Evolutionary conservation across 345 rosid species (phyloP), one percentile per base, ranked within the genome.

Genomic region (Dipteronia sinensis): DNA sequence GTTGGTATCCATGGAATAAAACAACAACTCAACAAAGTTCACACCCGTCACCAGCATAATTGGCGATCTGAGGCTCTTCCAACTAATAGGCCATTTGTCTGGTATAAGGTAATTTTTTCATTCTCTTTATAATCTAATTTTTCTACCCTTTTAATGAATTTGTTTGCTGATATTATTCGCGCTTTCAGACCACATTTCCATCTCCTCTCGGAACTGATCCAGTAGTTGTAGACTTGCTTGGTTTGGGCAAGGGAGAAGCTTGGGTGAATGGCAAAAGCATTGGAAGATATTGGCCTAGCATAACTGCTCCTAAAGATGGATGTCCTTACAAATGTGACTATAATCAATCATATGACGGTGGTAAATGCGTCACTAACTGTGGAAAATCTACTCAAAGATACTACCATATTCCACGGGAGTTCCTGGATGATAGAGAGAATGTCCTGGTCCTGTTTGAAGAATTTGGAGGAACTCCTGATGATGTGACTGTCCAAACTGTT

Each of bases 211-310:
- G 95, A 2, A 79, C 72, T 0, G 91, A 92, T 27, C 95, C 94
- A 0, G 93, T 92, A 29, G 90, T 90, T 10, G 87, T 90, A 42
- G 95, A 93, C 87, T 79, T 92, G 20, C 71, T 63, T 64, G 95
- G 97, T 16, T 68, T 92, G 51, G 93, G 97, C 27, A 94, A 92
- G 75, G 98, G 98, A 3, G 72, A 65, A 13, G 94, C 92, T 42
- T 92, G 97, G 97, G 85, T 92, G 23, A 94, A 92, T 16, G 97
- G 95, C 23, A 75, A 77, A 46, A 90, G 84, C 86, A 83, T 90
- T 8, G 98, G 94, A 6, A 83, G 97, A 8, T 90, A 85, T 77
- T 94, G 98, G 97, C 91, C 93, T 0, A 81, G 85, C 66, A 74
- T 59, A 4, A 20, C 22, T 5, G 85, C 97, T 12, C 29, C 51